Conservation (phyloP, 1,139 yeast species). For the Geotrichum europaeum region DNA sequence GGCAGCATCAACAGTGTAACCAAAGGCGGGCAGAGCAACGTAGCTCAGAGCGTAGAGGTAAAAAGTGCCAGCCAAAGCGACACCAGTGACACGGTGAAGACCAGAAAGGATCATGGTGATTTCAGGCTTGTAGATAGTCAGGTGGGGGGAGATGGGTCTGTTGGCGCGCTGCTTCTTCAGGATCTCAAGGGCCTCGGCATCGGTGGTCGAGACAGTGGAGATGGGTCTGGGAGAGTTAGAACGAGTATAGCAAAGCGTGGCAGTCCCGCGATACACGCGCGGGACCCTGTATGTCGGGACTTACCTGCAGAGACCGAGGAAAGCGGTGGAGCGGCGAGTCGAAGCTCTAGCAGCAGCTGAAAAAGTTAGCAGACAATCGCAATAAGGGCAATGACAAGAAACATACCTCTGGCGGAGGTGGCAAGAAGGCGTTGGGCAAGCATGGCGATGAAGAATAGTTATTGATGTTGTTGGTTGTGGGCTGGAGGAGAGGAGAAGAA, state of each 20-base stretch:
- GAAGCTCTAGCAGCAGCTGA: constrained; percentile 14
- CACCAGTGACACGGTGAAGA: constrained; percentile 85
- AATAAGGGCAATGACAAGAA: not conserved
- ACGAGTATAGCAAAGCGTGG: not conserved
- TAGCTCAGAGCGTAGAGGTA: constrained; percentile 72
- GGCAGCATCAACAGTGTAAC: constrained; percentile 54
- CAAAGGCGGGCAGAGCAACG: constrained; percentile 63
- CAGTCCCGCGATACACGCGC: not conserved
- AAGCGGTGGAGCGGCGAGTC: constrained; percentile 13
- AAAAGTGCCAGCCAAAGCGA: constrained; percentile 64
- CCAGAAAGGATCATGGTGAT: constrained; percentile 75
- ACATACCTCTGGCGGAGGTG: constrained; percentile 15
- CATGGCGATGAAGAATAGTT: constrained; percentile 5
- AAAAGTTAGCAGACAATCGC: not conserved
- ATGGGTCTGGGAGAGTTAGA: constrained; percentile 34
- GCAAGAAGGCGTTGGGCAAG: constrained; percentile 15
- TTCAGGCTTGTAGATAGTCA: constrained; percentile 85
- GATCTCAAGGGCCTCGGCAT: constrained; percentile 59
- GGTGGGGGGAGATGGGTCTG: constrained; percentile 91
- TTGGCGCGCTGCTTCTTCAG: constrained; percentile 75
- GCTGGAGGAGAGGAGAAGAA: not conserved
- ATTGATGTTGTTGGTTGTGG: not conserved
- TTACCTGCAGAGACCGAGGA: constrained; percentile 17
- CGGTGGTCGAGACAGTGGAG: constrained; percentile 56
- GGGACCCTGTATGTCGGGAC: not conserved